A percentile compares a stretch with the other conserved stretches of the same genome.
These are phyloP conservation scores for Arabis hirsuta DNA, from an alignment of 345 rosid species.

Conservation along the genomic window DNA sequence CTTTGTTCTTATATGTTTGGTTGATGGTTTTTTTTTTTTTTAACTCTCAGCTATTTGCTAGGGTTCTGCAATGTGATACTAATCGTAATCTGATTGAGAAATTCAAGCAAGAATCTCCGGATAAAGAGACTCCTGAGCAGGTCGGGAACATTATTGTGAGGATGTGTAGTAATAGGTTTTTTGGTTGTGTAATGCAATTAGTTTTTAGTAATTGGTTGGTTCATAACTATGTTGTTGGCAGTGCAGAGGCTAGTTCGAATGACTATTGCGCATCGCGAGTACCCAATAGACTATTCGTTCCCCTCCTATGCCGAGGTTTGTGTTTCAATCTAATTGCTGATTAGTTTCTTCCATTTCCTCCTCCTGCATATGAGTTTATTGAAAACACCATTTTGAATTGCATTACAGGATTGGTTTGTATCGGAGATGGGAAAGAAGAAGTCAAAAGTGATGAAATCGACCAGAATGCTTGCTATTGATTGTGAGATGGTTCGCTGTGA, in stretches of 20 bases:
- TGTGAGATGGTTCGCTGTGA: constrained; percentile 99
- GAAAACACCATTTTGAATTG: neutral
- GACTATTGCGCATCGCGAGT: constrained; percentile 65
- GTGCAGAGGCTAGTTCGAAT: constrained; percentile 76
- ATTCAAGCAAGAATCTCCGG: constrained; percentile 46
- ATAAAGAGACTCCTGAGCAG: constrained; percentile 66
- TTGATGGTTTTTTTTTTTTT: neutral
- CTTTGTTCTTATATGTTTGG: constrained; percentile 1
- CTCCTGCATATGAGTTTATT: neutral
- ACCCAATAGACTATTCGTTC: constrained; percentile 56
- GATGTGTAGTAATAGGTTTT: neutral
- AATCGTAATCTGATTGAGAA: constrained; percentile 52
- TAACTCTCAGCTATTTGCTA: constrained; percentile 52
- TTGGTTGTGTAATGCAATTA: neutral
- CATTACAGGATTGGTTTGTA: constrained; percentile 72
- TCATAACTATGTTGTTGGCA: constrained; percentile 53
- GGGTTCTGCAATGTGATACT: constrained; percentile 49
- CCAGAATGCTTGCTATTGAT: constrained; percentile 73
- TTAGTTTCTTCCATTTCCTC: neutral
- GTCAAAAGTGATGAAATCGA: constrained; percentile 53
- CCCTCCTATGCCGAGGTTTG: constrained; percentile 69
- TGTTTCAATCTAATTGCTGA: neutral
- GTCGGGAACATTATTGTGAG: constrained; percentile 37
- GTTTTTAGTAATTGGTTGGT: neutral
- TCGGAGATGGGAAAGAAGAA: constrained; percentile 51